These are phyloP conservation scores for Mycena sanguinolenta DNA, from an alignment of 768 basidiomycete genomes.

Conservation along the genomic window DNA sequence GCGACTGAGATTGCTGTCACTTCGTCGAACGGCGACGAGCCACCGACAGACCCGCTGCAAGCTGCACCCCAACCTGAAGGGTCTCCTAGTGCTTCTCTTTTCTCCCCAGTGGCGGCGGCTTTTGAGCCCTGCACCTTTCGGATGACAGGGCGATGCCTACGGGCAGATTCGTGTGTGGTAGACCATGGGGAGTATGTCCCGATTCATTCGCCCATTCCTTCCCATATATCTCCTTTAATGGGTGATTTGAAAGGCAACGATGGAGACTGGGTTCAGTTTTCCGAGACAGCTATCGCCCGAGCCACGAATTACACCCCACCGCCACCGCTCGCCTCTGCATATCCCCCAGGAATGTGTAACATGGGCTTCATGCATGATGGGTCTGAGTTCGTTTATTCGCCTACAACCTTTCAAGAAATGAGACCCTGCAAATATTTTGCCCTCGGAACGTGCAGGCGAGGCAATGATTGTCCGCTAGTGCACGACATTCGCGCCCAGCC, in stretches of 20 bases:
- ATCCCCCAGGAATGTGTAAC: neutral
- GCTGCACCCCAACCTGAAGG: neutral
- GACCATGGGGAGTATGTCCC: conserved; percentile 12
- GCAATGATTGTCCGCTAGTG: conserved; percentile 1
- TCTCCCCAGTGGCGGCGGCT: neutral
- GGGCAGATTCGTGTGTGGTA: conserved; percentile 28
- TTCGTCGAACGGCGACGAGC: neutral
- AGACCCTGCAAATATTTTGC: conserved; percentile 29
- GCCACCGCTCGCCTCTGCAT: neutral
- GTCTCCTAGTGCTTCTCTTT: neutral
- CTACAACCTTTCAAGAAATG: neutral
- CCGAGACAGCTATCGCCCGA: conserved; percentile 9
- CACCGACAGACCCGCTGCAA: neutral
- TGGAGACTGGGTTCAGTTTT: conserved; percentile 29
- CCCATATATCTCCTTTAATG: conserved; percentile 14
- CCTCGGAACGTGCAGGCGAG: conserved; percentile 10
- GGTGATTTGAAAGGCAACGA: neutral
- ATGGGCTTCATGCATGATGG: neutral
- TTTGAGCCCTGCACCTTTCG: conserved; percentile 31
- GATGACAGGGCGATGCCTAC: conserved; percentile 19
- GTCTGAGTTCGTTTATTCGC: neutral
- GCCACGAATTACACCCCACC: conserved; percentile 5
- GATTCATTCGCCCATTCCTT: conserved; percentile 27
- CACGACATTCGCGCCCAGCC: conserved; percentile 25
- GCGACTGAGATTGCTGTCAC: neutral